Evolutionary conservation across 1,284 basidiomycete species (phyloP).

Genomic region (Ustilago trichophora): DNA sequence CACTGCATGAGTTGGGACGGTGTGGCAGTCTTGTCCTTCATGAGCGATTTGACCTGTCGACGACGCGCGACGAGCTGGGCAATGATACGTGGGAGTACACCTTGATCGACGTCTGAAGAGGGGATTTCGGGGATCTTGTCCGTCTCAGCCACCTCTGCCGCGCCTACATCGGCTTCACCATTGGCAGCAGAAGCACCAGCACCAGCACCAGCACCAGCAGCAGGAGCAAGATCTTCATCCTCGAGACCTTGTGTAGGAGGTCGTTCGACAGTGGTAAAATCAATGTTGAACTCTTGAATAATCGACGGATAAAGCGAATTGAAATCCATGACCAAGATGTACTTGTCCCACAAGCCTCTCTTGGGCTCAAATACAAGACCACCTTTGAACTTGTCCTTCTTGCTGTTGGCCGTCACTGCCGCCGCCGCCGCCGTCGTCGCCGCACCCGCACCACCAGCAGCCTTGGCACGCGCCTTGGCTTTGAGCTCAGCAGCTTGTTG

Average conservation of each 20-base stretch:
- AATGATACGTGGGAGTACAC: conserved; percentile 93
- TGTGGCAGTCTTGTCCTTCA: conserved; percentile 86
- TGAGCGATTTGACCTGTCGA: conserved; percentile 87
- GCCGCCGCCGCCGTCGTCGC: conserved; percentile 68
- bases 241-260: conserved; percentile 70
- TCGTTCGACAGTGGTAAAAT: conserved; percentile 93
- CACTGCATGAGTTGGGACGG: conserved; percentile 86
- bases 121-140: conserved; percentile 89
- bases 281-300: conserved; percentile 99
- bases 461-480: conserved; percentile 42
- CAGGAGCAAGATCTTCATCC: conserved; percentile 11
- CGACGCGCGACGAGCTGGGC: conserved; percentile 90
- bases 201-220: too few relatives aligned
- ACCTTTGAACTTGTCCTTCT: conserved; percentile 95
- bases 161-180: conserved; percentile 20
- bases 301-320: conserved; percentile 99
- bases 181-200: conserved; percentile 3
- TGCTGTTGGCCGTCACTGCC: conserved; percentile 72
- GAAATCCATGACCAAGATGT: conserved; percentile 99
- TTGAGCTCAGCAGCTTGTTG: conserved; percentile 50
- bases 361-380: conserved; percentile 98
- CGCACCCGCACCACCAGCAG: conserved; percentile 33
- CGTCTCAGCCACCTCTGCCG: conserved; percentile 56
- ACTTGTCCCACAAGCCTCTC: conserved; percentile 94
- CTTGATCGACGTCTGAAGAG: conserved; percentile 76